These are phyloP conservation scores for Magnolia changhungtana DNA, from an alignment of 164 flowering plant genomes.

Conservation along the genomic window DNA sequence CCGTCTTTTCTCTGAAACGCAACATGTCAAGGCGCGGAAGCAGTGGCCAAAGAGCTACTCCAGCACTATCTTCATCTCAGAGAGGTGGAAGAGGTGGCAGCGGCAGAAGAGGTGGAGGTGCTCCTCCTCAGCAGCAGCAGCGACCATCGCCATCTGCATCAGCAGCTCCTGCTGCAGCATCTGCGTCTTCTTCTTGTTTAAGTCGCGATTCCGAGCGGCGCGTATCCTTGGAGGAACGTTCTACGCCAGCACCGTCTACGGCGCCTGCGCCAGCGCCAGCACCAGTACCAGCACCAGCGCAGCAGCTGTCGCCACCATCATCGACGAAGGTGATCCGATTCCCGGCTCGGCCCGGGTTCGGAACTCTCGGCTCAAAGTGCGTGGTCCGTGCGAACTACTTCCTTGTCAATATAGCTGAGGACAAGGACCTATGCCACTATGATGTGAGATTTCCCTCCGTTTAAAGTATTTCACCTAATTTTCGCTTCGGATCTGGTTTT, in stretches of 20 bases:
- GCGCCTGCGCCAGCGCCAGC: neutral
- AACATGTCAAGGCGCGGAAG: too few relatives aligned
- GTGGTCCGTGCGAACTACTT: conserved; percentile 67
- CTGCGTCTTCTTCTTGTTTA: neutral
- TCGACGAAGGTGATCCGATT: conserved; percentile 31
- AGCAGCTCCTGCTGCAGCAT: neutral
- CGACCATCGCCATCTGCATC: neutral
- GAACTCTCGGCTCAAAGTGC: conserved; percentile 35
- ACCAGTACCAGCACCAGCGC: neutral
- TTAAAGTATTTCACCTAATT: neutral
- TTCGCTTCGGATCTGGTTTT: too few relatives aligned
- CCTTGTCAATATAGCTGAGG: conserved; percentile 30
- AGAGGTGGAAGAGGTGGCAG: neutral
- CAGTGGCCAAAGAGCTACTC: too few relatives aligned
- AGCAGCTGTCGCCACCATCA: conserved; percentile 22
- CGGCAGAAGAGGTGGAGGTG: neutral
- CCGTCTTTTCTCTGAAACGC: too few relatives aligned
- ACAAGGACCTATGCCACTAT: conserved; percentile 51
- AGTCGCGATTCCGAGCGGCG: conserved; percentile 11
- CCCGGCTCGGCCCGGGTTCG: conserved; percentile 55
- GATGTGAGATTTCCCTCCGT: conserved; percentile 42
- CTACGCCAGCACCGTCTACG: neutral
- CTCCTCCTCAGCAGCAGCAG: neutral
- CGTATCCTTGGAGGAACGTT: conserved; percentile 8
- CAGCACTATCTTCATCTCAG: neutral